A percentile compares a stretch with the other conserved stretches of the same genome.
Conservation (phyloP, 1,284 basidiomycete species). For the Xanthoconium separans region DNA sequence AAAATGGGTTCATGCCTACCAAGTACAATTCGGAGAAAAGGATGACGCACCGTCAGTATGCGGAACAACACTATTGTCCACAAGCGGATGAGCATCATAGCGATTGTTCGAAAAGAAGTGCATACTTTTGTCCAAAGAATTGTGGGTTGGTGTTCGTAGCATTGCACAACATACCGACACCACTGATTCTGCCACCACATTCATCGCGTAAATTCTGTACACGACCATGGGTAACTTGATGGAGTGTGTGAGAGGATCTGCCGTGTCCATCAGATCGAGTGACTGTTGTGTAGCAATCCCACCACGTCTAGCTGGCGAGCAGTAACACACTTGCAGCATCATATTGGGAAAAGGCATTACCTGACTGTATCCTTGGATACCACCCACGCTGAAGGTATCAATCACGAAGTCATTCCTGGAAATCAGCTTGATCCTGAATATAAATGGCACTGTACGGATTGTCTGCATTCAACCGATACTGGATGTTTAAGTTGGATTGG, state of each 20-base stretch:
- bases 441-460: too few species aligned
- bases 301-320: conserved; percentile 36
- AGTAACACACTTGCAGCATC: too few species aligned
- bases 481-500: too few species aligned
- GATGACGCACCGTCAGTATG: conserved; percentile 57
- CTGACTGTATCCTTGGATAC: too few species aligned
- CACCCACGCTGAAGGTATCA: too few species aligned
- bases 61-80: conserved; percentile 48
- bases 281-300: conserved; percentile 35
- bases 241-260: conserved; percentile 33
- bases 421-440: too few species aligned
- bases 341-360: too few species aligned
- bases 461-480: too few species aligned
- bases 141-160: not conserved
- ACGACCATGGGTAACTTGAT: not conserved
- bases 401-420: too few species aligned
- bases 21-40: not conserved
- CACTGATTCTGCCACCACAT: conserved; percentile 34
- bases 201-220: not conserved
- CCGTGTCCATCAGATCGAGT: conserved; percentile 55
- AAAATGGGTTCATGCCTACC: not conserved
- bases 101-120: too few species aligned
- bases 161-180: not conserved
- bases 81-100: too few species aligned
- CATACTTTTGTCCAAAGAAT: not conserved